Percentiles rank a stretch among this genome's conserved stretches.
These are phyloP conservation scores for Claviceps purpurea DNA, from an alignment of 2,329 filamentous ascomycete species.

Conservation along the genomic window DNA sequence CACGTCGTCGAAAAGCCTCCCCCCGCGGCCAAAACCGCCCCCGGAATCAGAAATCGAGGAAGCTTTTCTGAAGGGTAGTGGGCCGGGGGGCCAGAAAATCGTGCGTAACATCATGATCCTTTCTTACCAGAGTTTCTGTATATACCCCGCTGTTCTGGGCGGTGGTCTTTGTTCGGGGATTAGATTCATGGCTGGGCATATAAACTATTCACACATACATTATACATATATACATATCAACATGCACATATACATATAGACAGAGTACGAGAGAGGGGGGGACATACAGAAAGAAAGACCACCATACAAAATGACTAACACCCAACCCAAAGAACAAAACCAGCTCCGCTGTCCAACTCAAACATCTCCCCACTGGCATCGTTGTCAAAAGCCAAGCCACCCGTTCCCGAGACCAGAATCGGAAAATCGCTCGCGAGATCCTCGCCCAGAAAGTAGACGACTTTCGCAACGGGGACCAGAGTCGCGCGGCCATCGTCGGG, in stretches of 20 bases:
- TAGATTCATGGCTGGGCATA: no score
- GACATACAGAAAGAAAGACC: background rate
- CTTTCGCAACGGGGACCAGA: conserved; percentile 55
- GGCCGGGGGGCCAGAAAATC: conserved; percentile 93
- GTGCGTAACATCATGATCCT: conserved; percentile 26
- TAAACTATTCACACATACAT: no score
- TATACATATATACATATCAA: no score
- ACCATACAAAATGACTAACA: background rate
- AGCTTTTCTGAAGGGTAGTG: conserved; percentile 77
- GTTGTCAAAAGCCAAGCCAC: conserved; percentile 93
- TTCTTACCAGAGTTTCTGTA: no score
- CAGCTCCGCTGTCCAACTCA: conserved; percentile 83
- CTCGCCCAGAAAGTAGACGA: conserved; percentile 66
- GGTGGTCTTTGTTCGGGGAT: no score
- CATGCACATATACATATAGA: no score
- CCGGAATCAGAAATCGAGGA: conserved; percentile 71
- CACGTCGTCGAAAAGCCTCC: conserved; percentile 38
- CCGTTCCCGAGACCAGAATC: conserved; percentile 73
- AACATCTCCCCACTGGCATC: conserved; percentile 77
- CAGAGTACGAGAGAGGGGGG: background rate
- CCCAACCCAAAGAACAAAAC: conserved; percentile 66
- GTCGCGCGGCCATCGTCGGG: conserved; percentile 50
- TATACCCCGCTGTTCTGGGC: no score
- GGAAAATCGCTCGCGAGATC: conserved; percentile 67
- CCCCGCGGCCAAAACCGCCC: conserved; percentile 59